A percentile compares a stretch with the other conserved stretches of the same genome.
Conservation (phyloP, 1,139 yeast genomes). For the Pichia sp. region DNA sequence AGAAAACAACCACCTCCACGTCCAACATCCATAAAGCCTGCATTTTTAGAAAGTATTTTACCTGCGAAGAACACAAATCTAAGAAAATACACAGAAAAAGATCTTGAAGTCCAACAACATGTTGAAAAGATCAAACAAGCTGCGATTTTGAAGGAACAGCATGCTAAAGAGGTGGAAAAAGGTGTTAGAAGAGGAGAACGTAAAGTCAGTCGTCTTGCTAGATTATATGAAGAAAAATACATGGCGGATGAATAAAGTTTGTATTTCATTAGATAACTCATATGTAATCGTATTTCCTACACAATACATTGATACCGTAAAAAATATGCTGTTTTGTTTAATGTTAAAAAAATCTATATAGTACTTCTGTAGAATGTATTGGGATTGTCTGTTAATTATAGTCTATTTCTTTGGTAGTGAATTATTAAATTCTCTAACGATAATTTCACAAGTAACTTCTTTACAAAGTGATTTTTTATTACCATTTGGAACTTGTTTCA, state of each 20-base stretch:
- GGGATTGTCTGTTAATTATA: no score
- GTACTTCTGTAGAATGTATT: no score
- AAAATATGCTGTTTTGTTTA: no score
- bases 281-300: no score
- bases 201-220: slow-evolving; percentile 52
- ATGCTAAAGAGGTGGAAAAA: slow-evolving; percentile 18
- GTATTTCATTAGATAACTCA: no score
- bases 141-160: slow-evolving; percentile 12
- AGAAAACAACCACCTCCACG: not conserved
- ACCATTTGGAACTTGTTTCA: slow-evolving; percentile 62
- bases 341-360: no score
- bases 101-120: slow-evolving; percentile 27
- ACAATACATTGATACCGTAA: no score
- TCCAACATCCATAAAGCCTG: slow-evolving; percentile 1
- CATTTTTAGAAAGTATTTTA: slow-evolving; percentile 1
- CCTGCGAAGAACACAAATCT: slow-evolving; percentile 21
- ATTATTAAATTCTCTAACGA: slow-evolving; percentile 74
- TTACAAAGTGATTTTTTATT: slow-evolving; percentile 70
- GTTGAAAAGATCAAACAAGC: slow-evolving; percentile 12
- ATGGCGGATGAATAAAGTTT: slow-evolving; percentile 11
- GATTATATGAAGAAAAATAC: slow-evolving; percentile 49
- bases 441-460: slow-evolving; percentile 76
- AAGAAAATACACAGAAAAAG: slow-evolving; percentile 32
- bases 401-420: slow-evolving; percentile 21
- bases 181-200: slow-evolving; percentile 34